These are phyloP conservation scores for Erythrophleum fordii DNA, from an alignment of 306 rosid genomes.

Conservation along the genomic window DNA sequence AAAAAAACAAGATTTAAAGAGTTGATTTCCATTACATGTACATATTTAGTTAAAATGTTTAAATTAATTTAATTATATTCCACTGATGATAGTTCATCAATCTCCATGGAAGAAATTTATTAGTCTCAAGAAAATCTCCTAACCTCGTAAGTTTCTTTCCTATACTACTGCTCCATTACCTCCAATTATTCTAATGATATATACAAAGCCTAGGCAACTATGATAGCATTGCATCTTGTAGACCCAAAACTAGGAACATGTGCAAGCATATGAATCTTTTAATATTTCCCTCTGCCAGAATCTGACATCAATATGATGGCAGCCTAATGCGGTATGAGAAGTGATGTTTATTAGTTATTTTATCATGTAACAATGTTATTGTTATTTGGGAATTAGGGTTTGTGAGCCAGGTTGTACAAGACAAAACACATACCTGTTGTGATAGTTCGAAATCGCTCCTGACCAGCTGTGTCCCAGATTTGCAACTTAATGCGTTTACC, in stretches of 20 bases:
- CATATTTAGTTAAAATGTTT: constrained; percentile 3
- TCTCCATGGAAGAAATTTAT: neutral
- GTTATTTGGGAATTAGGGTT: neutral
- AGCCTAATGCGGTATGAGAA: neutral
- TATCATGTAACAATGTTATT: neutral
- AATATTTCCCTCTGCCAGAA: constrained; percentile 6
- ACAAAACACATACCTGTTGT: constrained; percentile 64
- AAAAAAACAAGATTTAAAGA: neutral
- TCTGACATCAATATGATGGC: constrained; percentile 16
- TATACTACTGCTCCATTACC: neutral
- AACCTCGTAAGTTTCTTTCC: neutral
- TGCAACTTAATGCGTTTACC: constrained; percentile 80
- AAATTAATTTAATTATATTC: constrained; percentile 30
- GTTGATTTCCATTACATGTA: neutral
- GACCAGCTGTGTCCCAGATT: constrained; percentile 95
- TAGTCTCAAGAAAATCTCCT: neutral
- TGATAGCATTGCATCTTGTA: neutral
- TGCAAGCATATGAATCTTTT: neutral
- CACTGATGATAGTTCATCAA: neutral
- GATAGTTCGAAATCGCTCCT: constrained; percentile 86
- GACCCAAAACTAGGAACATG: neutral
- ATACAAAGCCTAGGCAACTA: neutral
- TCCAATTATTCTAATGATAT: neutral
- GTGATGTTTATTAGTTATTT: neutral
- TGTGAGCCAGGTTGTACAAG: constrained; percentile 1